Percentiles rank a stretch among this genome's conserved stretches.
phyloP scores from a whole-genome alignment of 2,329 filamentous ascomycete species.

The Dendryphion nanum region DNA sequence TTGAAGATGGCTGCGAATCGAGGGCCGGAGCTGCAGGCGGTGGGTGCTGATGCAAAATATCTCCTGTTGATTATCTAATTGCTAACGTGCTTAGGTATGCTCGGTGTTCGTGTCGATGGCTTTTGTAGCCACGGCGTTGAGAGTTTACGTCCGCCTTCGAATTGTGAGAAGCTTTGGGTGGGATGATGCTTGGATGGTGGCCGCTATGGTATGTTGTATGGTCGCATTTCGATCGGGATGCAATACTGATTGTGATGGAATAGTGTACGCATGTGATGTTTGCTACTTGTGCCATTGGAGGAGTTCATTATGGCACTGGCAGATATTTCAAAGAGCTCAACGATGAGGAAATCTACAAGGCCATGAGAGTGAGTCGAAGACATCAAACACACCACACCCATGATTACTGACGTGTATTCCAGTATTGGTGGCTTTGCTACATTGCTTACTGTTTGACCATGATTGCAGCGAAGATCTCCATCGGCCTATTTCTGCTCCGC shows the following conservation, averaged over 20 bases:
- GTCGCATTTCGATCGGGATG: neutral
- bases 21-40: slow-evolving; percentile 30
- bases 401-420: neutral
- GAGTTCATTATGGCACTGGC: slow-evolving; percentile 32
- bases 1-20: slow-evolving; percentile 32
- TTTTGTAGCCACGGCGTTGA: slow-evolving; percentile 36
- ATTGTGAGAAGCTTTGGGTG: slow-evolving; percentile 41
- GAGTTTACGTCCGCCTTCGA: slow-evolving; percentile 42
- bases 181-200: slow-evolving; percentile 34
- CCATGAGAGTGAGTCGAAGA: slow-evolving; percentile 26
- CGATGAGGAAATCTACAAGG: slow-evolving; percentile 20
- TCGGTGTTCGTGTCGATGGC: slow-evolving; percentile 43
- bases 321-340: slow-evolving; percentile 26
- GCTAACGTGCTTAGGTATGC: slow-evolving; percentile 21
- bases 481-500: slow-evolving; percentile 35
- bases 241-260: slow-evolving; percentile 5
- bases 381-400: neutral
- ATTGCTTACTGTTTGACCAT: slow-evolving; percentile 31
- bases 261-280: slow-evolving; percentile 30
- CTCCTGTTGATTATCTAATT: too few relatives aligned
- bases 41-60: too few relatives aligned
- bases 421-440: slow-evolving; percentile 39
- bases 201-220: slow-evolving; percentile 21
- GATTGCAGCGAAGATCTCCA: slow-evolving; percentile 33
- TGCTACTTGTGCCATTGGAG: slow-evolving; percentile 27